These are phyloP conservation scores for Tuber melanosporum DNA, from an alignment of 495 filamentous ascomycete species.

Conservation along the genomic window DNA sequence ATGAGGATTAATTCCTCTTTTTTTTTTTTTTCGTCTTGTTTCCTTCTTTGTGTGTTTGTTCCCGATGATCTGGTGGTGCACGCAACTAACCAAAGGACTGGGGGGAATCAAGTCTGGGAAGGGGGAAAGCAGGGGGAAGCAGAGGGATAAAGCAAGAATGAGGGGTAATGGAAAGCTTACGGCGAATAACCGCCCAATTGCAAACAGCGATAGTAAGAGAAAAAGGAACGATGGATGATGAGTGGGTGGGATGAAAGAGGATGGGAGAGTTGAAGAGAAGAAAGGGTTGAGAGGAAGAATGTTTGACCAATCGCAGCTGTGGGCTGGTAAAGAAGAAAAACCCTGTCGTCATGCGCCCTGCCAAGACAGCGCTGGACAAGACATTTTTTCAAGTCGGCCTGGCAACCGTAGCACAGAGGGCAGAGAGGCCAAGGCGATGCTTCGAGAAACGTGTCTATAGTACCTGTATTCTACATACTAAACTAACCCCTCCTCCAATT, in stretches of 20 bases:
- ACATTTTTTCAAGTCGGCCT: not conserved
- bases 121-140: constrained; percentile 1
- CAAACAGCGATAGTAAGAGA: not conserved
- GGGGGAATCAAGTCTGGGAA: not conserved
- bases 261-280: constrained; percentile 3
- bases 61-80: not conserved
- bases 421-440: not conserved
- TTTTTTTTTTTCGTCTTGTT: not conserved
- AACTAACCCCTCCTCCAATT: not conserved
- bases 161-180: constrained; percentile 5
- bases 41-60: constrained; percentile 2
- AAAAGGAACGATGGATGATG: not conserved
- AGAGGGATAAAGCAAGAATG: constrained; percentile 1
- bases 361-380: not conserved
- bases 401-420: not conserved
- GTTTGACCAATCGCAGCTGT: constrained; percentile 1
- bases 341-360: constrained; percentile 3
- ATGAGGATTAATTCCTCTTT: not conserved
- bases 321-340: not conserved
- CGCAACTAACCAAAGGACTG: not conserved
- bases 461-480: not conserved
- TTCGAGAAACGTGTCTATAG: constrained; percentile 3
- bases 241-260: not conserved
- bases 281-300: not conserved
- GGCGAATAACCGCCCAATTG: constrained; percentile 6